Evolutionary conservation across 805 yeast species (phyloP).

Genomic region (Saccharomycopsis lassenensis): DNA sequence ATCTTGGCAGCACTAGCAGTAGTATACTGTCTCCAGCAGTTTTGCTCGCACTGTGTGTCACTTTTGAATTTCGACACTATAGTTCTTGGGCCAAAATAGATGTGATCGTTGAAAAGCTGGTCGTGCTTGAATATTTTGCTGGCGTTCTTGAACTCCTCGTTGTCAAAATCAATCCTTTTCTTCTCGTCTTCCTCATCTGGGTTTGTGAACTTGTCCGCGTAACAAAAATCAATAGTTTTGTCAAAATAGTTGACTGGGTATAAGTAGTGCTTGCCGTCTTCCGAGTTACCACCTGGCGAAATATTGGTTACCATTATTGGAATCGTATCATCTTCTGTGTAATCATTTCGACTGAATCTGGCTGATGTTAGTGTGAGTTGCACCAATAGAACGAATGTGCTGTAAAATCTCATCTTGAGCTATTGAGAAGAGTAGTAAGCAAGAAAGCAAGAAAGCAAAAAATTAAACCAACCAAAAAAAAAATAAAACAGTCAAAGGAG

Average conservation of each 20-base stretch:
- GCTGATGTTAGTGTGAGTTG: too few species aligned
- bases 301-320: constrained; percentile 11
- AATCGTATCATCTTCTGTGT: constrained; percentile 9
- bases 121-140: constrained; percentile 5
- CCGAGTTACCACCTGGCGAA: constrained; percentile 17
- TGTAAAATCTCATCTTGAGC: too few species aligned
- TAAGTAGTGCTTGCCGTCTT: constrained; percentile 5
- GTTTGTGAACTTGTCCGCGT: constrained; percentile 7
- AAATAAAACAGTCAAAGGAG: too few species aligned
- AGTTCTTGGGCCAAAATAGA: constrained; percentile 10
- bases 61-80: constrained; percentile 7
- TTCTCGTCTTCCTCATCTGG: not conserved
- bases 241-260: constrained; percentile 13
- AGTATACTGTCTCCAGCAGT: constrained; percentile 12
- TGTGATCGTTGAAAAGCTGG: constrained; percentile 5
- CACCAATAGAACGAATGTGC: too few species aligned
- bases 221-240: constrained; percentile 11
- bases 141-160: not conserved
- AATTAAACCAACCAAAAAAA: too few species aligned
- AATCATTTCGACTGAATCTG: not conserved
- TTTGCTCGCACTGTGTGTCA: constrained; percentile 8
- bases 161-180: too few species aligned
- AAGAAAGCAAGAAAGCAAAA: too few species aligned
- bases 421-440: too few species aligned
- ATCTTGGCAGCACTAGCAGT: constrained; percentile 21